Evolutionary conservation across 768 basidiomycete species (phyloP).

Genomic region (Lactarius sp.): DNA sequence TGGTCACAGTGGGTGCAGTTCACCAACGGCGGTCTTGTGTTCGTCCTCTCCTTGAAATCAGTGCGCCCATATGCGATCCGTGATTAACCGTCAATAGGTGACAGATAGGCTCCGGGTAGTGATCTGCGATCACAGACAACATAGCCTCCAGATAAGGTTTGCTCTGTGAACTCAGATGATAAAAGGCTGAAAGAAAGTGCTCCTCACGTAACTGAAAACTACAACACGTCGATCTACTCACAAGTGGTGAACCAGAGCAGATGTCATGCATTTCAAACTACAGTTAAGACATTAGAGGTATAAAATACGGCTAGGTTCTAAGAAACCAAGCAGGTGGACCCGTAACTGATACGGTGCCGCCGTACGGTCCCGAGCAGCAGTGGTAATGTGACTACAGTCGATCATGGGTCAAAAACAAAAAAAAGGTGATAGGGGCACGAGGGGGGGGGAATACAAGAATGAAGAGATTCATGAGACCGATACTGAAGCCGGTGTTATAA

Average conservation of each 20-base stretch:
- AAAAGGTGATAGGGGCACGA: not conserved
- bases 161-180: too few species aligned
- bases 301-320: not conserved
- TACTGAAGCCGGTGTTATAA: not conserved
- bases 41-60: too few species aligned
- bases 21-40: too few species aligned
- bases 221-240: not conserved
- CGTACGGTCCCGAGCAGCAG: not conserved
- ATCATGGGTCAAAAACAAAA: not conserved
- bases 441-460: not conserved
- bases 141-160: too few species aligned
- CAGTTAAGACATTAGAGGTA: constrained; percentile 1
- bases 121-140: too few species aligned
- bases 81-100: too few species aligned
- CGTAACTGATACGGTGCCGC: not conserved
- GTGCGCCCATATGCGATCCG: too few species aligned
- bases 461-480: not conserved
- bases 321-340: constrained; percentile 7
- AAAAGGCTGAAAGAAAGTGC: not conserved
- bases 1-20: too few species aligned
- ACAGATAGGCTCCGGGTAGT: too few species aligned
- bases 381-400: not conserved
- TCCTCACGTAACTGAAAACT: not conserved
- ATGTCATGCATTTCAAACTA: not conserved
- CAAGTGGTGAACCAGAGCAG: not conserved